Percentiles rank a stretch among this genome's conserved stretches.
Evolutionary conservation across 305 asterid genomes (phyloP).

Genomic region (Fraxinus dipetala): DNA sequence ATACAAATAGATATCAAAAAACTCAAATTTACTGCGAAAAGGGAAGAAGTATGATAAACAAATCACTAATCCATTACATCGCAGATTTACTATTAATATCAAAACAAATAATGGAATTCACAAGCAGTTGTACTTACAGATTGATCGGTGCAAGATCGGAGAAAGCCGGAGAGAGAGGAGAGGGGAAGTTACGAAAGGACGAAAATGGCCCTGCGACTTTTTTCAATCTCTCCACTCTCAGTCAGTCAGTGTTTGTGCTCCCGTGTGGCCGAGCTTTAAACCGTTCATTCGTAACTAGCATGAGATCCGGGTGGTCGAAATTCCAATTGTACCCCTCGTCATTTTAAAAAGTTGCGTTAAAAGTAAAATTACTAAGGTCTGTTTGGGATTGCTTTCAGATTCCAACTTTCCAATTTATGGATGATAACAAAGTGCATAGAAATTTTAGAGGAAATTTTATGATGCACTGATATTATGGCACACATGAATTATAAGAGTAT

Average conservation of each 20-base stretch:
- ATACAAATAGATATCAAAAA: neutral
- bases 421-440: too few relatives aligned
- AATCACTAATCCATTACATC: neutral
- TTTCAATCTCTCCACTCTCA: neutral
- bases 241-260: neutral
- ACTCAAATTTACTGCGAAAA: neutral
- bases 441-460: too few relatives aligned
- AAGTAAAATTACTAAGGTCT: too few relatives aligned
- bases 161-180: neutral
- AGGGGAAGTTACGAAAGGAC: neutral
- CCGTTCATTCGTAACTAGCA: too few relatives aligned
- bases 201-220: neutral
- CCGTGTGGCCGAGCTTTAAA: constrained; percentile 12
- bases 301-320: neutral
- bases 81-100: neutral
- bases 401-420: too few relatives aligned
- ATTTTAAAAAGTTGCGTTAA: too few relatives aligned
- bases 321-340: neutral
- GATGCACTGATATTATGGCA: too few relatives aligned
- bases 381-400: too few relatives aligned
- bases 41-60: neutral
- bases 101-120: neutral
- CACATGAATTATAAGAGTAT: too few relatives aligned
- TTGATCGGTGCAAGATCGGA: constrained; percentile 23
- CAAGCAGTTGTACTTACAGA: constrained; percentile 14